phyloP scores from a whole-genome alignment of 2,329 filamentous ascomycete species.

The Domatiomyces globalis region DNA sequence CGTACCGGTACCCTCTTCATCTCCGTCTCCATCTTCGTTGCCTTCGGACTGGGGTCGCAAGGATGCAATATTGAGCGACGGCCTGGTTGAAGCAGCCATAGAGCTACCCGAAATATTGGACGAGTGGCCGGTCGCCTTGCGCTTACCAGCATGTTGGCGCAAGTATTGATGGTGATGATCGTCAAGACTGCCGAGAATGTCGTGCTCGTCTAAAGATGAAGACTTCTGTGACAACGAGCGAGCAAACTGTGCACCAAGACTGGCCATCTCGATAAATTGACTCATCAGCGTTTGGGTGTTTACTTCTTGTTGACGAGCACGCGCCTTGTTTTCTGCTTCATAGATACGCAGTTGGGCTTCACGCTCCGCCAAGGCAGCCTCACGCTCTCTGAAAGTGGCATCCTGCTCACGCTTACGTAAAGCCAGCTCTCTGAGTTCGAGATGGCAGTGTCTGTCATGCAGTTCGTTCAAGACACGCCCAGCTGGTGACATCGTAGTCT shows the following conservation, averaged over 20 bases:
- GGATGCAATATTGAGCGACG: neutral
- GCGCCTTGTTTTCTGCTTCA: constrained; percentile 2
- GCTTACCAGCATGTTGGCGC: neutral
- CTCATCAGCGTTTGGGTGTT: neutral
- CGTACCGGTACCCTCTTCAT: constrained; percentile 8
- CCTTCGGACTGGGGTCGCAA: constrained; percentile 8
- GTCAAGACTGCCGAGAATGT: neutral
- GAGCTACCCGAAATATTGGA: neutral
- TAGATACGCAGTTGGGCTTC: constrained; percentile 12
- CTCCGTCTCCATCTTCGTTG: constrained; percentile 14
- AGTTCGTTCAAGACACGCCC: neutral
- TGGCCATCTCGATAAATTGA: neutral
- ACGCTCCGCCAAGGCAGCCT: constrained; percentile 11
- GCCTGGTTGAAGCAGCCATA: neutral
- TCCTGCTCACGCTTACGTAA: constrained; percentile 11
- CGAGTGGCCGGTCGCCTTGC: neutral
- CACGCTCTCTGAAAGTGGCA: constrained; percentile 11
- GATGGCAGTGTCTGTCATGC: neutral
- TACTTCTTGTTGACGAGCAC: neutral
- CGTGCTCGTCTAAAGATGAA: neutral
- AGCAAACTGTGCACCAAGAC: neutral
- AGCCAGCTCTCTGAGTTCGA: constrained; percentile 8
- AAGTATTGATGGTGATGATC: neutral
- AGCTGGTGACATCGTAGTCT: neutral
- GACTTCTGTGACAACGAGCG: neutral